phyloP scores from a whole-genome alignment of 306 rosid genomes.

The Spatholobus suberectus region DNA sequence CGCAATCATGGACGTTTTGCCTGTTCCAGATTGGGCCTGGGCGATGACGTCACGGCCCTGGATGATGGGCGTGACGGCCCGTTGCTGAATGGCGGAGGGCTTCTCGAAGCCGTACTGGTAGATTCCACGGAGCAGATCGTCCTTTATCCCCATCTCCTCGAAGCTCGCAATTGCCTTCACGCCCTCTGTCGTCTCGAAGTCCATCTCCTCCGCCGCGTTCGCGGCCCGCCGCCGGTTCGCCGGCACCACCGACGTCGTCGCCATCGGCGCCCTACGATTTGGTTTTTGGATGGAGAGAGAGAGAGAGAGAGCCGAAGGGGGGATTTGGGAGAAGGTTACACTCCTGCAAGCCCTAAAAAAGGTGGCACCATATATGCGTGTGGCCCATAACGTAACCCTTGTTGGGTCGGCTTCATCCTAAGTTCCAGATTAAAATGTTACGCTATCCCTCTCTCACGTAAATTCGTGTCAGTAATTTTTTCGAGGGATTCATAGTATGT shows the following conservation, averaged over 20 bases:
- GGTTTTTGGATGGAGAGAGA: too few relatives aligned
- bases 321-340: background rate
- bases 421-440: too few relatives aligned
- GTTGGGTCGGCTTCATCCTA: too few relatives aligned
- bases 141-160: constrained; percentile 93
- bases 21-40: constrained; percentile 99
- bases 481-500: too few relatives aligned
- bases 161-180: constrained; percentile 79
- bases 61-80: constrained; percentile 91
- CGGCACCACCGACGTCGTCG: constrained; percentile 76
- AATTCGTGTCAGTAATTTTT: too few relatives aligned
- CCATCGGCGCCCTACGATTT: constrained; percentile 27
- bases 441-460: too few relatives aligned
- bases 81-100: constrained; percentile 97
- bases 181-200: constrained; percentile 88
- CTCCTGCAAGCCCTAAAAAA: background rate
- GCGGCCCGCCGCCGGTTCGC: constrained; percentile 61
- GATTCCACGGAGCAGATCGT: constrained; percentile 88
- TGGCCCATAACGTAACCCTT: too few relatives aligned
- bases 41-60: constrained; percentile 97
- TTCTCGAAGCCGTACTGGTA: constrained; percentile 94
- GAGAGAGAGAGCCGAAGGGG: background rate
- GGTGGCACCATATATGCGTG: background rate
- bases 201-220: constrained; percentile 67
- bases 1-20: constrained; percentile 97